phyloP scores from a whole-genome alignment of 2,329 filamentous ascomycete species.

The Chrysoporthe deuterocubensis region DNA sequence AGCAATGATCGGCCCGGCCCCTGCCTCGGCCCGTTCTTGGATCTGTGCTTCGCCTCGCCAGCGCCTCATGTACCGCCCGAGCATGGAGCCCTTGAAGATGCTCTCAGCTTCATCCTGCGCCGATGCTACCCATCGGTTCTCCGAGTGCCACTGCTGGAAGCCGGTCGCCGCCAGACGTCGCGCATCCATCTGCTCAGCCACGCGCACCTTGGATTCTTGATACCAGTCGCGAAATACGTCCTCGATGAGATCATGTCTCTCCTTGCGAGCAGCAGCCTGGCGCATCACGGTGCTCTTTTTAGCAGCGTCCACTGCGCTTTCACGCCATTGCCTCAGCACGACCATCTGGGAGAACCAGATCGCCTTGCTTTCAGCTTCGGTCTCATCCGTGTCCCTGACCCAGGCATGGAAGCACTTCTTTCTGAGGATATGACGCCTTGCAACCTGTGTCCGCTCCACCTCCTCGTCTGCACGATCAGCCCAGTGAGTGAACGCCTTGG shows the following conservation, averaged over 20 bases:
- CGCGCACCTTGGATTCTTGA: slow-evolving; percentile 33
- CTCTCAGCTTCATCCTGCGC: slow-evolving; percentile 25
- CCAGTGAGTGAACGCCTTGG: slow-evolving; percentile 72
- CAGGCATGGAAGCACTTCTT: slow-evolving; percentile 72
- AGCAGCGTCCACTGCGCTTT: slow-evolving; percentile 29
- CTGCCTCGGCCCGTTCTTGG: slow-evolving; percentile 26
- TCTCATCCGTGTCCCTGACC: slow-evolving; percentile 54
- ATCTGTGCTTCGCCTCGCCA: slow-evolving; percentile 23
- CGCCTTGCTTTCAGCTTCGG: slow-evolving; percentile 60
- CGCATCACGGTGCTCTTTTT: slow-evolving; percentile 31
- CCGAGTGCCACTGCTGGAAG: slow-evolving; percentile 32
- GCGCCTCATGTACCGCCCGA: slow-evolving; percentile 24
- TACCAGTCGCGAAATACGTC: slow-evolving; percentile 39
- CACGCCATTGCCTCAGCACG: slow-evolving; percentile 37
- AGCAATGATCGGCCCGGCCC: slow-evolving; percentile 27
- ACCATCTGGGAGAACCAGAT: slow-evolving; percentile 39
- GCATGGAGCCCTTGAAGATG: slow-evolving; percentile 24
- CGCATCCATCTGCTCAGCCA: slow-evolving; percentile 32
- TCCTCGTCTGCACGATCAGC: slow-evolving; percentile 66
- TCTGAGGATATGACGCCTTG: slow-evolving; percentile 71
- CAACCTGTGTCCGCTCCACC: slow-evolving; percentile 67
- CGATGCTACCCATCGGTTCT: slow-evolving; percentile 23
- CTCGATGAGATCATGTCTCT: slow-evolving; percentile 37
- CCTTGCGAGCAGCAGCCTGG: slow-evolving; percentile 36
- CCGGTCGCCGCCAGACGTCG: slow-evolving; percentile 24